phyloP scores from a whole-genome alignment of 768 basidiomycete genomes.

The Naganishia randhawae region DNA sequence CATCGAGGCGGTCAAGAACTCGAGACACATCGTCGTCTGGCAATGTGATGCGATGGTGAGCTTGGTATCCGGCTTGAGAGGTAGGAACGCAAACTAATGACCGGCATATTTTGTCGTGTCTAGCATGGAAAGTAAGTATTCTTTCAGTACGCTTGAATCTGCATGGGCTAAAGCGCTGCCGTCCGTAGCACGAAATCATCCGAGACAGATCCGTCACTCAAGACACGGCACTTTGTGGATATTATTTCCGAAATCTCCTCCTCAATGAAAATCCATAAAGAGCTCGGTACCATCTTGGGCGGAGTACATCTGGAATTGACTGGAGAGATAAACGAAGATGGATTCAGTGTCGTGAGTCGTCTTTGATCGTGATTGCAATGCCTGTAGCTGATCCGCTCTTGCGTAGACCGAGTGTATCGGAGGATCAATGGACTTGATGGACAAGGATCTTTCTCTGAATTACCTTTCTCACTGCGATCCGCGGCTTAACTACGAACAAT shows the following conservation, averaged over 20 bases:
- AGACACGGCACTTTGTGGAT: slow-evolving; percentile 78
- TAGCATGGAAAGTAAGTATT: slow-evolving; percentile 78
- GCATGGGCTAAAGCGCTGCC: not conserved
- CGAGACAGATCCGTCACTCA: slow-evolving; percentile 62
- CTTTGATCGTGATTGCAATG: not conserved
- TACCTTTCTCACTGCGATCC: slow-evolving; percentile 97
- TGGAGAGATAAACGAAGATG: slow-evolving; percentile 82
- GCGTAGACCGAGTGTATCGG: slow-evolving; percentile 83
- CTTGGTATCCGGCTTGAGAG: not conserved
- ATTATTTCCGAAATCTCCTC: slow-evolving; percentile 82
- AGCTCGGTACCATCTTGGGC: slow-evolving; percentile 69
- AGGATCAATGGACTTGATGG: slow-evolving; percentile 88
- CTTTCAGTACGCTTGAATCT: not conserved
- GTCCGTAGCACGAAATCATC: slow-evolving; percentile 72
- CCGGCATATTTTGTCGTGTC: not conserved
- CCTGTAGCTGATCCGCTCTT: not conserved
- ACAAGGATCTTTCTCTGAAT: slow-evolving; percentile 81
- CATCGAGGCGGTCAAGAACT: slow-evolving; percentile 71
- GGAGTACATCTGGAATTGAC: slow-evolving; percentile 86
- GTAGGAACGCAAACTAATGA: slow-evolving; percentile 6
- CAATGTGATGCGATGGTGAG: slow-evolving; percentile 85
- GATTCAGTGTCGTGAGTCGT: slow-evolving; percentile 66
- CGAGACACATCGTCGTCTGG: slow-evolving; percentile 86
- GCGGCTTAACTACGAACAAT: slow-evolving; percentile 87
- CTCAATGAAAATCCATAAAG: slow-evolving; percentile 74